Percentiles rank a stretch among this genome's conserved stretches.
These are phyloP conservation scores for Lizanozyma gosingica DNA, from an alignment of 1,139 yeast genomes.

Conservation along the genomic window DNA sequence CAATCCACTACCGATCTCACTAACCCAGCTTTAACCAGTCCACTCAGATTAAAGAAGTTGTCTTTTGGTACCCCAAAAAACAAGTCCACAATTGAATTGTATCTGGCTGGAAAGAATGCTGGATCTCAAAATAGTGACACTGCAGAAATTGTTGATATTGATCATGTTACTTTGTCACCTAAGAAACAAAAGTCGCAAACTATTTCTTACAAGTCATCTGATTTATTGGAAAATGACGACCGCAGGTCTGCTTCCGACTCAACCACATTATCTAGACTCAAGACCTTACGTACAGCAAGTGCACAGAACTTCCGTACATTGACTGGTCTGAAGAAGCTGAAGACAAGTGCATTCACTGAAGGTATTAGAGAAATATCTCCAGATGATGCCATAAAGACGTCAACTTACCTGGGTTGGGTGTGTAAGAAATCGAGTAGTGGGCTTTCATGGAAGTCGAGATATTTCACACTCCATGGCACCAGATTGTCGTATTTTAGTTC, in stretches of 20 bases:
- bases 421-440: conserved; percentile 80
- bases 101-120: not conserved
- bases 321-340: conserved; percentile 43
- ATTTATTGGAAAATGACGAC: not conserved
- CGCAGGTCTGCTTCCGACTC: conserved; percentile 25
- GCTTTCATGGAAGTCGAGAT: conserved; percentile 87
- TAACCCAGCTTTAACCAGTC: not conserved
- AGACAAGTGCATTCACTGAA: conserved; percentile 89
- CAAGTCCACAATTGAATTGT: not conserved
- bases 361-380: conserved; percentile 77
- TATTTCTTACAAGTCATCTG: conserved; percentile 13
- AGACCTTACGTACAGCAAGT: conserved; percentile 34
- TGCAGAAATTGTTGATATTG: conserved; percentile 20
- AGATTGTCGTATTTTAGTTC: conserved; percentile 80
- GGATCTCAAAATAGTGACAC: not conserved
- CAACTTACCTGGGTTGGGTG: conserved; percentile 92
- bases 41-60: not conserved
- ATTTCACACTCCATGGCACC: conserved; percentile 86
- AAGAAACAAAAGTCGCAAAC: conserved; percentile 21
- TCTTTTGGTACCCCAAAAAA: not conserved
- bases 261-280: conserved; percentile 16
- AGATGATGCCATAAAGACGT: conserved; percentile 65
- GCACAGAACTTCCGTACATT: conserved; percentile 36
- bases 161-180: conserved; percentile 27
- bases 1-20: not conserved